These are phyloP conservation scores for Psilocybe sp. DNA, from an alignment of 768 basidiomycete genomes.

Conservation along the genomic window DNA sequence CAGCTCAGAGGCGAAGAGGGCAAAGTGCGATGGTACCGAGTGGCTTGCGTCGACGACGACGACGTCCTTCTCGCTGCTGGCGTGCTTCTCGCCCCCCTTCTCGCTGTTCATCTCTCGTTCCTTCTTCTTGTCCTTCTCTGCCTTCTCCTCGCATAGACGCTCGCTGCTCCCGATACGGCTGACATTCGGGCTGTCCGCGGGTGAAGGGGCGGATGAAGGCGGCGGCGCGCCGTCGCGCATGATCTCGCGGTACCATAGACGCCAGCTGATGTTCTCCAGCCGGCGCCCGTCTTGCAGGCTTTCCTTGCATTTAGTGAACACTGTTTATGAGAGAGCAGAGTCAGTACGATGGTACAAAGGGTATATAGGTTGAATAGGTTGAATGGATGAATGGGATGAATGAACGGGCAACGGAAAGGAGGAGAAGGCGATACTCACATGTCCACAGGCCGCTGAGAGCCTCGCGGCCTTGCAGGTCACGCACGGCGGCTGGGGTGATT, in stretches of 20 bases:
- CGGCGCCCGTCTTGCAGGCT: constrained; percentile 76
- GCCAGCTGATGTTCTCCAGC: constrained; percentile 87
- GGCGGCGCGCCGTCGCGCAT: constrained; percentile 18
- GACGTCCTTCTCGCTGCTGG: background rate
- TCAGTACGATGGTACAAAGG: constrained; percentile 1
- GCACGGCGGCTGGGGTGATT: constrained; percentile 62
- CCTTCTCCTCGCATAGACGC: background rate
- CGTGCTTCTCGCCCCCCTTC: background rate
- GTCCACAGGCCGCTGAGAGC: constrained; percentile 68
- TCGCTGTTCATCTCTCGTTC: background rate
- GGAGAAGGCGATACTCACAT: constrained; percentile 47
- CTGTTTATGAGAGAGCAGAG: constrained; percentile 30
- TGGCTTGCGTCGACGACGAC: background rate
- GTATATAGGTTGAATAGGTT: background rate
- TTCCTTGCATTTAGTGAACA: constrained; percentile 83
- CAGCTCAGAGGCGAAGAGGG: too few species aligned
- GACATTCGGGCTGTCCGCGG: background rate
- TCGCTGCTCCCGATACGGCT: background rate
- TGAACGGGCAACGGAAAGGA: background rate
- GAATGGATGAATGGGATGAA: background rate
- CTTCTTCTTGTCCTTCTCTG: background rate
- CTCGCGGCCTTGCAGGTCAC: constrained; percentile 65
- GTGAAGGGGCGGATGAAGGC: background rate
- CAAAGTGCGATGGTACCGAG: constrained; percentile 1
- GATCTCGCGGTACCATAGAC: constrained; percentile 75